Conservation (phyloP, 345 rosid species). For the Capsella bursapastoris region DNA sequence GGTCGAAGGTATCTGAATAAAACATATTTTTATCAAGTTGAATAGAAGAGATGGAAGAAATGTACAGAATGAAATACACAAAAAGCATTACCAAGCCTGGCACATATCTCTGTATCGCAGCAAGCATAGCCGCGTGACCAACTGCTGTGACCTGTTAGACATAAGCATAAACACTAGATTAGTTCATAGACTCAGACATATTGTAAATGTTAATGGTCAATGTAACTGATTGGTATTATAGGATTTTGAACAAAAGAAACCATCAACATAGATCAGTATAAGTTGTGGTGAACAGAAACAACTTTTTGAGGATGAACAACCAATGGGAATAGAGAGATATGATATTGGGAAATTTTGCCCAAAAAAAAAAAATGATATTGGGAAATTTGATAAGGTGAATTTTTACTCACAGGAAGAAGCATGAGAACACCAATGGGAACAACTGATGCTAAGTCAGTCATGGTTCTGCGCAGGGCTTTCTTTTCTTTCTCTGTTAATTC, state of each 20-base stretch:
- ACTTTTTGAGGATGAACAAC: background rate
- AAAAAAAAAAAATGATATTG: background rate
- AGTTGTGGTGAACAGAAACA: constrained; percentile 7
- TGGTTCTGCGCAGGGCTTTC: constrained; percentile 77
- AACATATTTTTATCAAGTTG: constrained; percentile 23
- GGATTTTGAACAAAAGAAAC: constrained; percentile 15
- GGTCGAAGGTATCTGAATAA: constrained; percentile 85
- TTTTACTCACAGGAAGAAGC: constrained; percentile 93
- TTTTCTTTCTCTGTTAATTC: constrained; percentile 88
- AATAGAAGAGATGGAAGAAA: background rate
- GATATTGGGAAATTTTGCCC: background rate
- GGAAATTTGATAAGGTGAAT: background rate
- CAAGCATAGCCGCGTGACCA: constrained; percentile 96
- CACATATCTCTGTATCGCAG: constrained; percentile 91
- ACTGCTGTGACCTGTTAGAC: constrained; percentile 86
- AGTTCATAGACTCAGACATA: constrained; percentile 15
- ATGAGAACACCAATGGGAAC: constrained; percentile 90
- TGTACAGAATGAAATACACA: constrained; percentile 22
- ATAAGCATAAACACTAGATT: constrained; percentile 12
- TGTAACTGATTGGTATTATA: constrained; percentile 4
- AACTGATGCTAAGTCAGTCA: constrained; percentile 91
- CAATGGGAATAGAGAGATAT: background rate
- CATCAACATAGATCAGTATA: background rate
- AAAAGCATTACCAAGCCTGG: constrained; percentile 70
- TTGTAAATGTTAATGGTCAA: constrained; percentile 11